Percentiles rank a stretch among this genome's conserved stretches.
phyloP scores from a whole-genome alignment of 345 rosid genomes.

The Arabidopsis arenosa region DNA sequence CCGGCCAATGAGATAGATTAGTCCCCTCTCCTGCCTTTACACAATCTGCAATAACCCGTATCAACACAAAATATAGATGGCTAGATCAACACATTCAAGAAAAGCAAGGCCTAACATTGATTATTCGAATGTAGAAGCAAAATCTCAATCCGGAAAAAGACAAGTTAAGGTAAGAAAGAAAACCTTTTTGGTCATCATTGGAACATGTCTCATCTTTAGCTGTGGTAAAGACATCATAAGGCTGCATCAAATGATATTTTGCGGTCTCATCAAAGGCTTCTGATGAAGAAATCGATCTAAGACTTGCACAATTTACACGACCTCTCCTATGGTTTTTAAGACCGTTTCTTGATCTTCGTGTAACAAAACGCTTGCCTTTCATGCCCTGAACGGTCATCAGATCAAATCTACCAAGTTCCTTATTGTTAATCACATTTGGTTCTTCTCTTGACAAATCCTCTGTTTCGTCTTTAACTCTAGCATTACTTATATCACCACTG shows the following conservation, averaged over 20 bases:
- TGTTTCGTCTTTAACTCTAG: conserved; percentile 43
- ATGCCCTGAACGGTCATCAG: conserved; percentile 24
- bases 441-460: conserved; percentile 36
- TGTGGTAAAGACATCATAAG: conserved; percentile 41
- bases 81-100: neutral
- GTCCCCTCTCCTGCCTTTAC: conserved; percentile 39
- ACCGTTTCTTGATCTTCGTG: conserved; percentile 48
- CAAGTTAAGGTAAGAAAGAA: neutral
- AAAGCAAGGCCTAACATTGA: neutral
- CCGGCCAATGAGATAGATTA: conserved; percentile 41
- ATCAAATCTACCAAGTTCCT: conserved; percentile 26
- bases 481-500: conserved; percentile 29
- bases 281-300: conserved; percentile 47
- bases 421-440: conserved; percentile 29
- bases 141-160: neutral
- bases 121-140: neutral
- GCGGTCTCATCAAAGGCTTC: conserved; percentile 44
- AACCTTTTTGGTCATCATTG: conserved; percentile 32
- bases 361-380: conserved; percentile 43
- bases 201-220: conserved; percentile 39
- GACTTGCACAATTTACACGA: conserved; percentile 36
- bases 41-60: conserved; percentile 31
- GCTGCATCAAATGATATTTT: conserved; percentile 38
- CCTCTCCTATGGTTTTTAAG: conserved; percentile 52
- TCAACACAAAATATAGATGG: no score